Evolutionary conservation across 1,284 basidiomycete genomes (phyloP).

Genomic region (Paramarasmius palmivorus): DNA sequence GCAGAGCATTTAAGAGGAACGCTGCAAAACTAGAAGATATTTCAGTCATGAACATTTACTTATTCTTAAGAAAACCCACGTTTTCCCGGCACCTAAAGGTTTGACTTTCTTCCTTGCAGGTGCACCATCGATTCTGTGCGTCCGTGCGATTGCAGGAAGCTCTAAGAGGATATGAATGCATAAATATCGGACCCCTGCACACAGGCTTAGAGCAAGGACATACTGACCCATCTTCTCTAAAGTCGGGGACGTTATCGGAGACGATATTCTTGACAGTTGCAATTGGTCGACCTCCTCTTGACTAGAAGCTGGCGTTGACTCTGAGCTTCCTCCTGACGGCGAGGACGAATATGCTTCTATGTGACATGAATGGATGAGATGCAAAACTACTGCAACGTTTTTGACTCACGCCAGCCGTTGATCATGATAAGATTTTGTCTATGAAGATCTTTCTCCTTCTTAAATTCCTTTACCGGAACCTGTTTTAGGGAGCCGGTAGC

Average conservation of each 20-base stretch:
- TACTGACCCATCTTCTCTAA: constrained; percentile 18
- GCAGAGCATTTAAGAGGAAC: background rate
- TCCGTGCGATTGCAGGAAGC: constrained; percentile 21
- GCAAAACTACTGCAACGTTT: constrained; percentile 13
- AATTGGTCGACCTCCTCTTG: constrained; percentile 5
- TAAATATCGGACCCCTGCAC: background rate
- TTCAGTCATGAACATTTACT: background rate
- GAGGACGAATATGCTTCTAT: constrained; percentile 15
- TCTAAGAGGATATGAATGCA: constrained; percentile 16
- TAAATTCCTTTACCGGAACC: constrained; percentile 24
- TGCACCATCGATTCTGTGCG: background rate
- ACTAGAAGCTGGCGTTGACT: background rate
- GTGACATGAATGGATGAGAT: background rate
- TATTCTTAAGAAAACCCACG: background rate
- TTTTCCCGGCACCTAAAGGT: background rate
- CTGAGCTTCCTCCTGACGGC: background rate
- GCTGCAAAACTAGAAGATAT: background rate
- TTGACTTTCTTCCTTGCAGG: background rate
- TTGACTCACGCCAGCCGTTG: constrained; percentile 44
- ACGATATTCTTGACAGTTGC: constrained; percentile 5
- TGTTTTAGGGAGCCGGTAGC: background rate
- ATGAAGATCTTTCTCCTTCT: constrained; percentile 41
- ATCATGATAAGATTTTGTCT: constrained; percentile 52
- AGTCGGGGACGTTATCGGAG: constrained; percentile 18
- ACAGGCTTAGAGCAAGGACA: too few relatives aligned